Evolutionary conservation across 805 yeast genomes (phyloP).

Genomic region (Komagataella mondaviorum): DNA sequence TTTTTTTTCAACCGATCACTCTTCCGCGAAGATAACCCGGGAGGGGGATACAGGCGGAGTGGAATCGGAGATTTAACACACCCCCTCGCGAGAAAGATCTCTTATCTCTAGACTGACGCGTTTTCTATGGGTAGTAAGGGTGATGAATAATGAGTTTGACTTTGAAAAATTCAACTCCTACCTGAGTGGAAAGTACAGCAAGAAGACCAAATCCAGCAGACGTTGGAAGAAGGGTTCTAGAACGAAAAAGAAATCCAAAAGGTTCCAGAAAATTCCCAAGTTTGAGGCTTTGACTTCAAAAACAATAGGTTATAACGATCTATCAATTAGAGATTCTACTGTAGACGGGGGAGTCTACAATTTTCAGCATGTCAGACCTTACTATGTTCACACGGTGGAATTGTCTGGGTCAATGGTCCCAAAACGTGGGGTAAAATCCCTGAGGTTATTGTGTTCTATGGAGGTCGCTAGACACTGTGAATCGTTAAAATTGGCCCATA

Average conservation of each 20-base stretch:
- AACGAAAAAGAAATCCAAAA: too few species aligned
- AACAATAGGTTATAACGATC: background rate
- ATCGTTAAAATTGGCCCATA: slow-evolving; percentile 9
- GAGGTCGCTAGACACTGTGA: slow-evolving; percentile 13
- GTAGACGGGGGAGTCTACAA: slow-evolving; percentile 4
- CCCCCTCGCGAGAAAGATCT: background rate
- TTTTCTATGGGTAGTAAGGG: background rate
- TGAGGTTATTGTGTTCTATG: slow-evolving; percentile 12
- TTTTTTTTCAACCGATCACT: background rate
- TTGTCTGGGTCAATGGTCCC: background rate
- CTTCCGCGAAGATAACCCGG: background rate
- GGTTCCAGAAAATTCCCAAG: background rate
- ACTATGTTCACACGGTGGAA: background rate
- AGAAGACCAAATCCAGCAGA: background rate
- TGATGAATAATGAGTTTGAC: background rate
- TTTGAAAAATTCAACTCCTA: background rate
- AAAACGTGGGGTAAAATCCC: slow-evolving; percentile 4
- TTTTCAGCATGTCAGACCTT: slow-evolving; percentile 5
- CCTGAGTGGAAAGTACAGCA: background rate
- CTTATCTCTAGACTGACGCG: background rate
- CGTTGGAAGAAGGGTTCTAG: background rate
- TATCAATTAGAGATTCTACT: slow-evolving; percentile 4
- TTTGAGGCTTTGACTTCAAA: background rate
- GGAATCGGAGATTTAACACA: background rate
- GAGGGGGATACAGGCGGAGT: background rate